Conservation (phyloP, 305 asterid species). For the Fraxinus xanthoxyloides region DNA sequence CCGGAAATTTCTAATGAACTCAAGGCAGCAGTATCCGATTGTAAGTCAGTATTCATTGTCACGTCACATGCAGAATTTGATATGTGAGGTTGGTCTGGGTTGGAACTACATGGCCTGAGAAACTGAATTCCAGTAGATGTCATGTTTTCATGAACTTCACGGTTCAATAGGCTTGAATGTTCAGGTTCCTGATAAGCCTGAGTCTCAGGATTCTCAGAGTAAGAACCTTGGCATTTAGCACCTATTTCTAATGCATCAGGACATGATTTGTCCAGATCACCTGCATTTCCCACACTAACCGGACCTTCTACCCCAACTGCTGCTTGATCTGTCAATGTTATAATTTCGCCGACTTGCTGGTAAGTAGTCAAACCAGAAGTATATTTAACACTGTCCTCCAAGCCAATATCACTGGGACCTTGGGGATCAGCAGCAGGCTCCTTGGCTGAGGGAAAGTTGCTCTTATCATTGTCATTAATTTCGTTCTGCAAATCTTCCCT, state of each 20-base stretch:
- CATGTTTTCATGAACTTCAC: constrained; percentile 31
- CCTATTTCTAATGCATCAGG: constrained; percentile 32
- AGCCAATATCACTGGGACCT: constrained; percentile 31
- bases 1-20: constrained; percentile 25
- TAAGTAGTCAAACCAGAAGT: constrained; percentile 33
- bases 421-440: constrained; percentile 26
- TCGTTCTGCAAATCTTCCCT: constrained; percentile 36
- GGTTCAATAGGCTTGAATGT: constrained; percentile 25
- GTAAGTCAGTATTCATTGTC: constrained; percentile 31
- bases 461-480: constrained; percentile 26
- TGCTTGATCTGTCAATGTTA: constrained; percentile 30
- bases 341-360: constrained; percentile 34
- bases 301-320: constrained; percentile 27
- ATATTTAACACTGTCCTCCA: constrained; percentile 35
- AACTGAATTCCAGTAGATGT: constrained; percentile 29
- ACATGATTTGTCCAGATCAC: constrained; percentile 31
- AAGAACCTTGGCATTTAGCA: constrained; percentile 35
- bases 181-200: constrained; percentile 28
- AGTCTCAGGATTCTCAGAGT: constrained; percentile 28
- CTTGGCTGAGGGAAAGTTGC: constrained; percentile 24
- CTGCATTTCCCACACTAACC: constrained; percentile 19
- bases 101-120: constrained; percentile 55
- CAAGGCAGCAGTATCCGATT: constrained; percentile 30
- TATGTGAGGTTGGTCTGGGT: constrained; percentile 35
- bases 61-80: constrained; percentile 30